Evolutionary conservation across 2,329 filamentous ascomycete species (phyloP).

Genomic region (Penicillium expansum): DNA sequence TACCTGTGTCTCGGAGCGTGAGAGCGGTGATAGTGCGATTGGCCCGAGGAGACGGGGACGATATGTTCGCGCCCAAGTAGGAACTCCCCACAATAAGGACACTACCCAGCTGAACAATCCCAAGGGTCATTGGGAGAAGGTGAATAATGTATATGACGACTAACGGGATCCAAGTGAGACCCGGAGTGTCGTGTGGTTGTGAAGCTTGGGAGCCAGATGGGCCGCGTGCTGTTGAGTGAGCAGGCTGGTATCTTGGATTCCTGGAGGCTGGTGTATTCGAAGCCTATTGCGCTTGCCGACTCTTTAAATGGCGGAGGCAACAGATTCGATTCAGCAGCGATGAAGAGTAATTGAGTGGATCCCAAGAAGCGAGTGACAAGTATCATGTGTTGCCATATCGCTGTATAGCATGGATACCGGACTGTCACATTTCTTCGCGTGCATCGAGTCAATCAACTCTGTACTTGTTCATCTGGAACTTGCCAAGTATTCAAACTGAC

Average conservation of each 20-base stretch:
- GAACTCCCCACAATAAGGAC: slow-evolving; percentile 51
- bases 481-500: background rate
- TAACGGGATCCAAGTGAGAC: slow-evolving; percentile 52
- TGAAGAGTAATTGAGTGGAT: background rate
- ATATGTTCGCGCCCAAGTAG: slow-evolving; percentile 55
- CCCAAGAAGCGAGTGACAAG: background rate
- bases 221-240: slow-evolving; percentile 53
- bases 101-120: slow-evolving; percentile 56
- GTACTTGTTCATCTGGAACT: background rate
- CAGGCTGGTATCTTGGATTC: slow-evolving; percentile 52
- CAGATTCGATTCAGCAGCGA: background rate
- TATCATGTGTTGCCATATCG: background rate
- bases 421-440: background rate
- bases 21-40: slow-evolving; percentile 60
- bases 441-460: background rate
- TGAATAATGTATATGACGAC: slow-evolving; percentile 53
- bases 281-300: slow-evolving; percentile 46
- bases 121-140: slow-evolving; percentile 56
- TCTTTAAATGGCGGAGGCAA: slow-evolving; percentile 18
- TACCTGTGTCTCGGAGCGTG: slow-evolving; percentile 59
- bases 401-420: background rate
- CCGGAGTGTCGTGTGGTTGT: slow-evolving; percentile 56
- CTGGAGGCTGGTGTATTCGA: slow-evolving; percentile 49
- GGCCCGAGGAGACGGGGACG: slow-evolving; percentile 61
- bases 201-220: slow-evolving; percentile 50